Percentiles rank a stretch among this genome's conserved stretches.
Evolutionary conservation across 371 early-diverging fungal genomes (phyloP).

Genomic region (Saksenaea oblongispora): DNA sequence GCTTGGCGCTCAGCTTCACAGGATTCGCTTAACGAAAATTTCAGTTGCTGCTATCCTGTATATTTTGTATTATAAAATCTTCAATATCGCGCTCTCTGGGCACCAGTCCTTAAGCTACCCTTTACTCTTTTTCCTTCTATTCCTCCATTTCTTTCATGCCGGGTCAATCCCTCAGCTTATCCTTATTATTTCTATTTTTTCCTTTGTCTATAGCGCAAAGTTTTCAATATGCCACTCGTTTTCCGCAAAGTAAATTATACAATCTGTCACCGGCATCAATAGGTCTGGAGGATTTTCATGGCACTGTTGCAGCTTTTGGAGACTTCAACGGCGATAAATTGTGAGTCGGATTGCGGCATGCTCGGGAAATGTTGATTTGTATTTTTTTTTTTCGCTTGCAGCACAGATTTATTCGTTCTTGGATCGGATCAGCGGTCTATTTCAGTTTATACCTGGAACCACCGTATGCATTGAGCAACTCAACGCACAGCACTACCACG

Average conservation of each 20-base stretch:
- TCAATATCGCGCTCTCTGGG: too few relatives aligned
- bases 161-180: neutral
- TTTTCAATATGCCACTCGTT: conserved; percentile 44
- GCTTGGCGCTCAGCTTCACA: too few relatives aligned
- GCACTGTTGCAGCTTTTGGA: conserved; percentile 80
- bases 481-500: neutral
- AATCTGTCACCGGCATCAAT: conserved; percentile 30
- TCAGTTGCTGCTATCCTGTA: too few relatives aligned
- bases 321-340: conserved; percentile 86
- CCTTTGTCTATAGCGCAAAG: conserved; percentile 22
- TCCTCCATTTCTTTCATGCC: conserved; percentile 1
- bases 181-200: neutral
- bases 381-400: conserved; percentile 13
- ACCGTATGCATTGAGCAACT: conserved; percentile 28
- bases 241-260: conserved; percentile 45
- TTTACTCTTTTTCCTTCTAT: neutral
- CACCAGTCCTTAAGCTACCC: neutral
- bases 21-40: too few relatives aligned
- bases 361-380: neutral
- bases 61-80: too few relatives aligned
- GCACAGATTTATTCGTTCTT: conserved; percentile 79
- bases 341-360: conserved; percentile 29
- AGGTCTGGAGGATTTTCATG: conserved; percentile 66
- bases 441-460: conserved; percentile 72
- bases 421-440: conserved; percentile 64